Evolutionary conservation across 2,329 filamentous ascomycete genomes (phyloP), one percentile per base, ranked within the genome.

Genomic region (Claviceps digitariae): DNA sequence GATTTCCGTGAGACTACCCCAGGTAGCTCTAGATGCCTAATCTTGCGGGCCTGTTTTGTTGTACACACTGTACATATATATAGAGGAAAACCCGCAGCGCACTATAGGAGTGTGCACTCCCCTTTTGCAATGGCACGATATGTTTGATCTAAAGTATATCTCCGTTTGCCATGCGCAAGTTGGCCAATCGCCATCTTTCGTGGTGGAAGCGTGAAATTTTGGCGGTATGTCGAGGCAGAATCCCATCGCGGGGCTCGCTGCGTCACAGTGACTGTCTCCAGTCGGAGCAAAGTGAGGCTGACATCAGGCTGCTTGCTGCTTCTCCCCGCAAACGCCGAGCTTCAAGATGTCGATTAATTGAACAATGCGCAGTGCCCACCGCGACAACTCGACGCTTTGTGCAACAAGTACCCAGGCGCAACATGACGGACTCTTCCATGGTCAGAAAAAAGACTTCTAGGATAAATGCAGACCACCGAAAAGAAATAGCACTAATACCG

Each of bases 191-290:
- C 49, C 15, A 36, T 51, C 31, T 21, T 27, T 20, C 13, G 15
- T n/a, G 31, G 21, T 46, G 31, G 21, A 23, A 38, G n/a, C 31
- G 21, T n/a, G 25, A 68, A 72, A 71, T 67, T 72, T 73, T 73
- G 67, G 72, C 72, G 72, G 72, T 74, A 63, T 60, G 49, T 27
- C 1, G 40, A 47, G 72, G 73, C 73, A 75, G 63, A 74, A 74
- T 60, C 27, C 34, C 13, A 23, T 31, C 12, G 36, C 21, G 20
- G 25, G 15, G 5, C 23, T 20, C 23, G 25, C 45, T 52, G 31
- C 45, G 53, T 52, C 53, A 52, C 52, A n/a, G n/a, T n/a, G n/a
- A n/a, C n/a, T n/a, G n/a, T n/a, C n/a, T n/a, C n/a, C n/a, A n/a
- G n/a, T n/a, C n/a, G n/a, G n/a, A n/a, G n/a, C n/a, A n/a, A n/a